Evolutionary conservation across 1,139 yeast genomes (phyloP).

Genomic region (Blastobotrys proliferans): DNA sequence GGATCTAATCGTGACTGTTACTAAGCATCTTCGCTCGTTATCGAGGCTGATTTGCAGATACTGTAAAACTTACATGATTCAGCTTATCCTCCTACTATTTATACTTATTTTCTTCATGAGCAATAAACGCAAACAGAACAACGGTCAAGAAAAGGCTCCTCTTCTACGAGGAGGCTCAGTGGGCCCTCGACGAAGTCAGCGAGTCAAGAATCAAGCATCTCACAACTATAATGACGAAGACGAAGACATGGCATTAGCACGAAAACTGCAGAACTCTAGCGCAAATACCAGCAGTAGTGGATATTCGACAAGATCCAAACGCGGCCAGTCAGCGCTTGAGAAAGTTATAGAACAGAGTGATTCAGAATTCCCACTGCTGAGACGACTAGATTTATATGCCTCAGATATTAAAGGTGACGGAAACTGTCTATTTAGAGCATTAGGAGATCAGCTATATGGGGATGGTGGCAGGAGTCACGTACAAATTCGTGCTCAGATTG

Average conservation of each 20-base stretch:
- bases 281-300: background rate
- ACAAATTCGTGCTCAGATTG: conserved; percentile 33
- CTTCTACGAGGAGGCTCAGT: background rate
- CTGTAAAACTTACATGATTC: too few species aligned
- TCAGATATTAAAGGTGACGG: conserved; percentile 41
- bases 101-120: conserved; percentile 3
- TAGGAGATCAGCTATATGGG: conserved; percentile 40
- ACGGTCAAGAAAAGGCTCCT: too few species aligned
- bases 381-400: conserved; percentile 36
- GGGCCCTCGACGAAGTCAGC: conserved; percentile 2
- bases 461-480: conserved; percentile 32
- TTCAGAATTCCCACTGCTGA: conserved; percentile 38
- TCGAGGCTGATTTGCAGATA: too few species aligned
- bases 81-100: background rate
- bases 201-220: background rate
- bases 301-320: background rate
- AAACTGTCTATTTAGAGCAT: conserved; percentile 41
- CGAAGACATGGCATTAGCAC: background rate
- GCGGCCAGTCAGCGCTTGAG: background rate
- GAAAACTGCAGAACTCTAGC: background rate
- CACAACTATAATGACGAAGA: too few species aligned
- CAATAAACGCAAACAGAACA: conserved; percentile 4
- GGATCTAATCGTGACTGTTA: too few species aligned
- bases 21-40: too few species aligned
- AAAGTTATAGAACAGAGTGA: conserved; percentile 11